These are phyloP conservation scores for Vigna reflexopilosa DNA, from an alignment of 306 rosid genomes.

Conservation along the genomic window DNA sequence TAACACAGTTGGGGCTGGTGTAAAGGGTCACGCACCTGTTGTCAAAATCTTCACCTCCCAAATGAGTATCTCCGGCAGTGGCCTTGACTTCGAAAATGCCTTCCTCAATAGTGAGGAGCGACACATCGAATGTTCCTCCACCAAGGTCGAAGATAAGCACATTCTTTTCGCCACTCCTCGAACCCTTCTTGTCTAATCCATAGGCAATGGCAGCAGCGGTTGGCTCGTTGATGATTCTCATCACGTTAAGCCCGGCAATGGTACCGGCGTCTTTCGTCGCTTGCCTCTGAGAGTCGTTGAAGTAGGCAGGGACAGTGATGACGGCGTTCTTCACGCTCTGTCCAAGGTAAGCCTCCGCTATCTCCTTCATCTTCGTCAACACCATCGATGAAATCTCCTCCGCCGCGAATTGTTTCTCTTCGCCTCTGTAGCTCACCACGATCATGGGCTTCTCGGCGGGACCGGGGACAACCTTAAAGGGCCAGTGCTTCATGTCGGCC, in stretches of 20 bases:
- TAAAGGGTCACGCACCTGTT: not conserved
- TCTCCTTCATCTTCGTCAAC: slow-evolving; percentile 52
- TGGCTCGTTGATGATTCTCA: slow-evolving; percentile 62
- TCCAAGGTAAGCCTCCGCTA: slow-evolving; percentile 58
- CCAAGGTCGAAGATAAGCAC: slow-evolving; percentile 59
- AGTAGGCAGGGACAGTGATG: slow-evolving; percentile 58
- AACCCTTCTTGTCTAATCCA: slow-evolving; percentile 58
- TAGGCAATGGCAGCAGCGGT: slow-evolving; percentile 66
- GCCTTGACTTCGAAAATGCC: slow-evolving; percentile 63
- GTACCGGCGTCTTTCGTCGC: slow-evolving; percentile 59
- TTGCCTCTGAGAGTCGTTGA: slow-evolving; percentile 61
- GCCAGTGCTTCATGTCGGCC: slow-evolving; percentile 57
- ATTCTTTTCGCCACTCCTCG: slow-evolving; percentile 48
- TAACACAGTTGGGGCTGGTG: no score
- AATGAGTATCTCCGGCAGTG: slow-evolving; percentile 58
- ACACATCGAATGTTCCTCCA: slow-evolving; percentile 58
- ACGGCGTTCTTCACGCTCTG: slow-evolving; percentile 48
- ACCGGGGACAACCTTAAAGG: slow-evolving; percentile 53
- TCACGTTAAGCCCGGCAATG: slow-evolving; percentile 55
- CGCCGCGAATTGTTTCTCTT: slow-evolving; percentile 55
- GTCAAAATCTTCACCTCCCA: slow-evolving; percentile 61
- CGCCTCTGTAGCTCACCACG: slow-evolving; percentile 52
- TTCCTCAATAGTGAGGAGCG: slow-evolving; percentile 55
- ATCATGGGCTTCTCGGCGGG: slow-evolving; percentile 62
- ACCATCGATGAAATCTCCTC: slow-evolving; percentile 64